These are phyloP conservation scores for Pugionium cornutum DNA, from an alignment of 345 rosid species.

Conservation along the genomic window DNA sequence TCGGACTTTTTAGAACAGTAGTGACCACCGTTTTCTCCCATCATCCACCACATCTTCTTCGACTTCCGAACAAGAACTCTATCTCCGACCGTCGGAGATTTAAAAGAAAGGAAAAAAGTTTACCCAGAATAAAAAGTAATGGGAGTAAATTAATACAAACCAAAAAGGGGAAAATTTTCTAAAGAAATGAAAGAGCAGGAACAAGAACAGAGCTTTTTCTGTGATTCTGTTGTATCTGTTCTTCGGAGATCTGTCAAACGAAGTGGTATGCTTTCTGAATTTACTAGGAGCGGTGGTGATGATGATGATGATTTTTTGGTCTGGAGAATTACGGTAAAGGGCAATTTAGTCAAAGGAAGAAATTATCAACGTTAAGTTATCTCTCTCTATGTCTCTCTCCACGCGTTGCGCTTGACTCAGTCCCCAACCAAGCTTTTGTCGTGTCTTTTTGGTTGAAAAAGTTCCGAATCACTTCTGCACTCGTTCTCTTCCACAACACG, in stretches of 20 bases:
- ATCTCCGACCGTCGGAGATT: conserved; percentile 20
- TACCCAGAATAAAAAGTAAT: not conserved
- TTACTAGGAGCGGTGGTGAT: not conserved
- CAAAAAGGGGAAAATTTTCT: not conserved
- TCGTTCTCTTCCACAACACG: conserved; percentile 23
- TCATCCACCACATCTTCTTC: conserved; percentile 94
- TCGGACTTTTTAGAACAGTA: conserved; percentile 91
- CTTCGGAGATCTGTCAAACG: conserved; percentile 11
- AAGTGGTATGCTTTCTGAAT: conserved; percentile 13
- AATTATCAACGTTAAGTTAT: conserved; percentile 29
- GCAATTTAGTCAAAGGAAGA: conserved; percentile 29
- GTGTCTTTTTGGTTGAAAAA: conserved; percentile 23
- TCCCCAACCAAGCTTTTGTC: conserved; percentile 29
- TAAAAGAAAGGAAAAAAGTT: not conserved
- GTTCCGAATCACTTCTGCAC: conserved; percentile 17
- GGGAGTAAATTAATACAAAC: not conserved
- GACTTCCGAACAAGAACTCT: conserved; percentile 28
- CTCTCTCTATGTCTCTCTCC: not conserved
- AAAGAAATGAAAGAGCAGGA: conserved; percentile 27
- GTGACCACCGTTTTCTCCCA: conserved; percentile 89
- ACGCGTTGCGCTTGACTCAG: conserved; percentile 41
- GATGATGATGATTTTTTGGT: conserved; percentile 15
- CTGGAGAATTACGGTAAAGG: conserved; percentile 17
- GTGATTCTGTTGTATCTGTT: conserved; percentile 22
- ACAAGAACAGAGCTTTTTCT: conserved; percentile 26